Evolutionary conservation across 495 filamentous ascomycete species (phyloP), one percentile per base, ranked within the genome.

Genomic region (Penicillium longicatenatum): DNA sequence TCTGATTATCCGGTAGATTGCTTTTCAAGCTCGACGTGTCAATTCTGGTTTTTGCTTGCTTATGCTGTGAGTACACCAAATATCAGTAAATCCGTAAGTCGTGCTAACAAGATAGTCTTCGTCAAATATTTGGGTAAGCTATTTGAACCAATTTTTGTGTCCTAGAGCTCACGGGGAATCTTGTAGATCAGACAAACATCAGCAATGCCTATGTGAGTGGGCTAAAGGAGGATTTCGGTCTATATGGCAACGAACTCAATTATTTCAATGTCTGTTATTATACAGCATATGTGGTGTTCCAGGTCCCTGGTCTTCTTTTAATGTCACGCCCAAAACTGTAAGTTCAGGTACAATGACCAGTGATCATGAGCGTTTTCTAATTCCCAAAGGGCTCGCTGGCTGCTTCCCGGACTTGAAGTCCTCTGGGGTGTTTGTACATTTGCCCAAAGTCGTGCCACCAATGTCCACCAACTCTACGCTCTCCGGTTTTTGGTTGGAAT

Each of bases 141-240:
- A 48, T 10, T 21, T 26, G 12, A 9, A 29, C 16, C 10, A 16
- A 22, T 44, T 35, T 1, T 35, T 35, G 10, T 10, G 12, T 35
- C 12, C 31, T 31, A 45, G 21, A 10, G 30, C 20, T 54, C 16
- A 42, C 52, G 21, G 46, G 46, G 21, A 21, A 21, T 9, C 3
- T 11, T 47, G 14, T 33, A 72, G 78, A 79, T 55, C 76, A 79
- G 52, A 73, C 71, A 5, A 79, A 81, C 53, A 76, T 80, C 53
- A 74, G 62, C 63, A 81, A 79, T 72, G 79, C 79, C 43, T 83
- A 79, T 53, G 71, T 84, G 1, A 83, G 78, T 22, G 82, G 82
- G 1, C 82, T 86, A 69, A 84, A 86, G 52, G 84, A 86, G 56
- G 82, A 85, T 50, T 73, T 87, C 16, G 60, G 69, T 14, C 70